Evolutionary conservation across 2,329 filamentous ascomycete genomes (phyloP).

Genomic region (Cladophialophora immunda): DNA sequence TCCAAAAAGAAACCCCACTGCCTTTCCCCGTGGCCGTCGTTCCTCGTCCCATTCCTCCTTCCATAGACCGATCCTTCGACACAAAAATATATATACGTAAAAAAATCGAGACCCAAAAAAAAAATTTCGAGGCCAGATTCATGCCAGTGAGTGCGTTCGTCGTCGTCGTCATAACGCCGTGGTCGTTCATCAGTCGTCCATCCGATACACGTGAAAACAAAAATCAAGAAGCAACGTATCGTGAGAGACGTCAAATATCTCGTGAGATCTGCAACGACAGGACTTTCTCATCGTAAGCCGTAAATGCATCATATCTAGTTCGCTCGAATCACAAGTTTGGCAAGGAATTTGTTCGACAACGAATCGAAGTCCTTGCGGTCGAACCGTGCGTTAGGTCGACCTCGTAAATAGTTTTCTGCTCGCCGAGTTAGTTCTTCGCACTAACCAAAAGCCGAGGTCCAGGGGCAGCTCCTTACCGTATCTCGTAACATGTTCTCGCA

Average conservation of each 20-base stretch:
- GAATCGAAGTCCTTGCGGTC: slow-evolving; percentile 93
- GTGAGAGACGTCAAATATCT: slow-evolving; percentile 32
- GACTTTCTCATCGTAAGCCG: slow-evolving; percentile 27
- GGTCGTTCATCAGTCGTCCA: slow-evolving; percentile 35
- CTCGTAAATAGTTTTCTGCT: slow-evolving; percentile 84
- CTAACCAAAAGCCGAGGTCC: background rate
- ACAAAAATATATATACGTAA: slow-evolving; percentile 7
- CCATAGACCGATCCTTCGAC: background rate
- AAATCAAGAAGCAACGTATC: slow-evolving; percentile 27
- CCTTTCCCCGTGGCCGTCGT: background rate
- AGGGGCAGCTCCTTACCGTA: slow-evolving; percentile 73
- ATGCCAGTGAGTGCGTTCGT: slow-evolving; percentile 22
- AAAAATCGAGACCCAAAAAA: background rate
- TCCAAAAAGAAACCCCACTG: background rate
- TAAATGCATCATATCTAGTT: slow-evolving; percentile 30
- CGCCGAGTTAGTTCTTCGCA: background rate
- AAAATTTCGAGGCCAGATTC: slow-evolving; percentile 16
- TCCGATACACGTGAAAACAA: slow-evolving; percentile 32
- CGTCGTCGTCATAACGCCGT: slow-evolving; percentile 32
- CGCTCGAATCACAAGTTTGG: slow-evolving; percentile 93
- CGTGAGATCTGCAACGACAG: slow-evolving; percentile 31
- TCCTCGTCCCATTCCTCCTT: background rate
- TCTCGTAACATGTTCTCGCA: slow-evolving; percentile 89
- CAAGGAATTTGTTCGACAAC: slow-evolving; percentile 95
- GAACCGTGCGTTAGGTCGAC: slow-evolving; percentile 81